These are phyloP conservation scores for Clonostachys chloroleuca DNA, from an alignment of 2,329 filamentous ascomycete species.

Conservation along the genomic window DNA sequence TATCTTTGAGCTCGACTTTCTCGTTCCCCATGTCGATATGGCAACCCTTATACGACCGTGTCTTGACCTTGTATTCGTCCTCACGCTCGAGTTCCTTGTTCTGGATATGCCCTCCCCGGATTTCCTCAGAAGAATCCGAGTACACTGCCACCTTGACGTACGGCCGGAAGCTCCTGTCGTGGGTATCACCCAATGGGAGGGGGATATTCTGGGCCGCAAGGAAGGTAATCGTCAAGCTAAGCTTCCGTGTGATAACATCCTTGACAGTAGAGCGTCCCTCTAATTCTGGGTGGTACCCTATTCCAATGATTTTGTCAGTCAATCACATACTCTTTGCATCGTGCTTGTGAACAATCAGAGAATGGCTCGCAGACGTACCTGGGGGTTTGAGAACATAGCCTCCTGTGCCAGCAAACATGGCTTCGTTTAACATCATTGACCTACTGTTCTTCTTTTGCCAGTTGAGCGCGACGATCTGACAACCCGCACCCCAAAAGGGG, in stretches of 20 bases:
- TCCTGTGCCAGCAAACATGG: slow-evolving; percentile 79
- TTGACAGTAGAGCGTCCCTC: slow-evolving; percentile 12
- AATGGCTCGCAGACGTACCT: slow-evolving; percentile 31
- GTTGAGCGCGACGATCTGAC: slow-evolving; percentile 89
- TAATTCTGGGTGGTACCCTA: slow-evolving; percentile 22
- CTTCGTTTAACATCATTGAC: slow-evolving; percentile 94
- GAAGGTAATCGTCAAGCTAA: slow-evolving; percentile 71
- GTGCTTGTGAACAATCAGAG: no score
- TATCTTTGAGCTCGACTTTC: slow-evolving; percentile 49
- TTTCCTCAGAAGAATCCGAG: slow-evolving; percentile 60
- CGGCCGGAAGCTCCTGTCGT: slow-evolving; percentile 59
- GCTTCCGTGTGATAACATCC: slow-evolving; percentile 44
- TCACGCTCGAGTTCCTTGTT: slow-evolving; percentile 33
- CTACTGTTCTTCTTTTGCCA: slow-evolving; percentile 83
- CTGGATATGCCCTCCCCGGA: slow-evolving; percentile 23
- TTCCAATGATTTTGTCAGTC: background rate
- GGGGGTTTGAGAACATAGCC: slow-evolving; percentile 84
- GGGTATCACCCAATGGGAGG: slow-evolving; percentile 49
- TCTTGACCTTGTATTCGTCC: slow-evolving; percentile 53
- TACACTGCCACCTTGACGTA: slow-evolving; percentile 85
- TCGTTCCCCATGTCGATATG: slow-evolving; percentile 61
- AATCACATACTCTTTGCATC: background rate
- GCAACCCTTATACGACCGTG: slow-evolving; percentile 50
- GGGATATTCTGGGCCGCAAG: slow-evolving; percentile 74
- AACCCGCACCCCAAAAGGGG: slow-evolving; percentile 81